Evolutionary conservation across 805 yeast genomes (phyloP).

Genomic region (Millerozyma miso): DNA sequence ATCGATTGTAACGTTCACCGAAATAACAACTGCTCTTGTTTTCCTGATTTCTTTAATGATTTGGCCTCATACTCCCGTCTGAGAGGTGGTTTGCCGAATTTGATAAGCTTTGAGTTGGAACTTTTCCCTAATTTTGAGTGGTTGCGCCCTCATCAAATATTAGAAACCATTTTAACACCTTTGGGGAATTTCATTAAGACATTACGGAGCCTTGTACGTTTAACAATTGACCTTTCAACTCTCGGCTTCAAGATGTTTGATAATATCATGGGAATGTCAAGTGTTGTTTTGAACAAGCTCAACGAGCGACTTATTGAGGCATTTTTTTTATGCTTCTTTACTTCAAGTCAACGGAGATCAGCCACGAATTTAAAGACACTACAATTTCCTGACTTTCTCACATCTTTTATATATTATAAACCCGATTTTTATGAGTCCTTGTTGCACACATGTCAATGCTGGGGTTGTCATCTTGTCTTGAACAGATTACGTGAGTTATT

Average conservation of each 20-base stretch:
- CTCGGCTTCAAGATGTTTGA: slow-evolving; percentile 37
- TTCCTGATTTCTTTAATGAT: slow-evolving; percentile 23
- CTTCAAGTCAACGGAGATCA: slow-evolving; percentile 5
- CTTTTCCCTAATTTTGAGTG: slow-evolving; percentile 30
- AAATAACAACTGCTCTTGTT: slow-evolving; percentile 21
- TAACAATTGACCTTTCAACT: slow-evolving; percentile 30
- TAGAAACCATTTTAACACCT: slow-evolving; percentile 27
- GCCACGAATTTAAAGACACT: slow-evolving; percentile 18
- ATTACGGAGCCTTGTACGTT: slow-evolving; percentile 17
- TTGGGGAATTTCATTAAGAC: slow-evolving; percentile 26
- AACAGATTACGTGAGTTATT: slow-evolving; percentile 18
- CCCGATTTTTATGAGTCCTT: slow-evolving; percentile 31
- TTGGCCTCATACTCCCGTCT: slow-evolving; percentile 16
- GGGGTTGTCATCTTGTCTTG: slow-evolving; percentile 31
- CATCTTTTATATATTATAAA: slow-evolving; percentile 33
- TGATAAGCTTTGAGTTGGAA: slow-evolving; percentile 25
- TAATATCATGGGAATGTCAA: slow-evolving; percentile 25
- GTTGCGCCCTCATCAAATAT: slow-evolving; percentile 31
- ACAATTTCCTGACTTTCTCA: slow-evolving; percentile 32
- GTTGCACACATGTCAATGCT: slow-evolving; percentile 33
- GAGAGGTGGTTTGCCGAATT: slow-evolving; percentile 27
- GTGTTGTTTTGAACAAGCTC: slow-evolving; percentile 24
- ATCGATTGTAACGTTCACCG: slow-evolving; percentile 29
- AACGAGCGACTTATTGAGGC: slow-evolving; percentile 33
- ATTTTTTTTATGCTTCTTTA: slow-evolving; percentile 26